Evolutionary conservation across 108 stramenopile genomes (phyloP).

Genomic region (Pelagomonas calceolata): DNA sequence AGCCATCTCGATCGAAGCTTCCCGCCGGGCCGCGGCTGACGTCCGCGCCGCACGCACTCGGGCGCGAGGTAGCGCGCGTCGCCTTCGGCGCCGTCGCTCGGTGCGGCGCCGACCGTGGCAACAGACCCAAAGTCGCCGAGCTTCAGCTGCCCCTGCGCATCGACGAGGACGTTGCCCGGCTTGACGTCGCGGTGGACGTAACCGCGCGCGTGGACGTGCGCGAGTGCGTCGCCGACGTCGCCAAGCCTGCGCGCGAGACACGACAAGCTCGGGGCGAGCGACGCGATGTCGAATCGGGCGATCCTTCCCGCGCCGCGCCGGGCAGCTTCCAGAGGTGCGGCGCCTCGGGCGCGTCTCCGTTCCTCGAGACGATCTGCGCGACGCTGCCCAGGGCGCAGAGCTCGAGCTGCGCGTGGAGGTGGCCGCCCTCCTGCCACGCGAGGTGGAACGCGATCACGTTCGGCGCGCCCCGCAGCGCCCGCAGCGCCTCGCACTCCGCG

Average conservation of each 20-base stretch:
- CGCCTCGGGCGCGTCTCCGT: neutral
- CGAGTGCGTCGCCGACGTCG: neutral
- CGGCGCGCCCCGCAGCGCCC: neutral
- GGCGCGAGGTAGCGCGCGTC: neutral
- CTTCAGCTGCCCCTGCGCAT: conserved; percentile 29
- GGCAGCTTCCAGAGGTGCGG: too few species aligned
- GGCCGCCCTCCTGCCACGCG: neutral
- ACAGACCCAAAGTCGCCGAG: conserved; percentile 40
- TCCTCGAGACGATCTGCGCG: neutral
- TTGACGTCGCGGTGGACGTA: conserved; percentile 49
- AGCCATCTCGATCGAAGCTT: too few species aligned
- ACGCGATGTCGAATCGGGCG: too few species aligned
- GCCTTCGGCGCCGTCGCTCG: neutral
- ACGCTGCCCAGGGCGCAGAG: neutral
- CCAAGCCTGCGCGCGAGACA: neutral
- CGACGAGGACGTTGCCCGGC: conserved; percentile 39
- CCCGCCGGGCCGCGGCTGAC: too few species aligned
- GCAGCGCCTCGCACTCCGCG: neutral
- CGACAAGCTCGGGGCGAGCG: too few species aligned
- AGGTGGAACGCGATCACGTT: neutral
- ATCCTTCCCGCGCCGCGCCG: too few species aligned
- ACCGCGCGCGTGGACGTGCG: conserved; percentile 25
- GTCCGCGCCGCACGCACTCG: neutral
- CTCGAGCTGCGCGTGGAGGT: neutral
- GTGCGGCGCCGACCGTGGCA: neutral